Conservation (phyloP, 83 land plant species). For the Diphasiastrum complanatum region DNA sequence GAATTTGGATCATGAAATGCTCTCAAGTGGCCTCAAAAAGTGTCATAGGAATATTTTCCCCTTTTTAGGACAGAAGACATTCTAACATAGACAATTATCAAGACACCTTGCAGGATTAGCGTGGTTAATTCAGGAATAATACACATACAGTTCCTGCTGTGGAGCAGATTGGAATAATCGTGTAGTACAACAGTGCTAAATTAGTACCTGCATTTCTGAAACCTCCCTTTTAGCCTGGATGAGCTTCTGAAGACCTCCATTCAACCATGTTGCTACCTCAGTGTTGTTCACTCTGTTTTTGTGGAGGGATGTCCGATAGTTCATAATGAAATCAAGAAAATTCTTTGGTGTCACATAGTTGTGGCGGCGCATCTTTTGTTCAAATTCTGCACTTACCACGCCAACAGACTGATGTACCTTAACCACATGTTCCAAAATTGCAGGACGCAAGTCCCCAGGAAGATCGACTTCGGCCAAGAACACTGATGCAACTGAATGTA, state of each 20-base stretch:
- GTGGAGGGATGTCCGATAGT: slow-evolving; percentile 20
- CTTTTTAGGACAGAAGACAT: too few species aligned
- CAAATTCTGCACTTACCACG: slow-evolving; percentile 18
- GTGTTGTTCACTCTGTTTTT: slow-evolving; percentile 19
- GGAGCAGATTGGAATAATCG: too few species aligned
- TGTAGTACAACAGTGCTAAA: too few species aligned
- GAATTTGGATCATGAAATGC: too few species aligned
- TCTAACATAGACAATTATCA: neutral
- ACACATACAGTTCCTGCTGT: too few species aligned
- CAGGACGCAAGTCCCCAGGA: slow-evolving; percentile 21
- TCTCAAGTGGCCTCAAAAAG: too few species aligned
- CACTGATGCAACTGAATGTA: slow-evolving; percentile 33
- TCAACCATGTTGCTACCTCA: slow-evolving; percentile 21
- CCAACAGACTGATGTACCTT: slow-evolving; percentile 34
- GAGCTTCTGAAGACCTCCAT: slow-evolving; percentile 38
- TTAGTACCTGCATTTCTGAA: slow-evolving; percentile 39
- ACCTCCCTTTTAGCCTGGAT: slow-evolving; percentile 36
- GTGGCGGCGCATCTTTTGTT: slow-evolving; percentile 26
- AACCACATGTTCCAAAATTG: slow-evolving; percentile 32
- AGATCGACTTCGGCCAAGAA: slow-evolving; percentile 30
- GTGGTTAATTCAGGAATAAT: too few species aligned
- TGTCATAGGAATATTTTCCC: too few species aligned
- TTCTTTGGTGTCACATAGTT: slow-evolving; percentile 43
- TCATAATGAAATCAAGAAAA: slow-evolving; percentile 33
- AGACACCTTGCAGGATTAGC: neutral